Conservation (phyloP, 805 yeast genomes). For the Candida coquimbonensis region DNA sequence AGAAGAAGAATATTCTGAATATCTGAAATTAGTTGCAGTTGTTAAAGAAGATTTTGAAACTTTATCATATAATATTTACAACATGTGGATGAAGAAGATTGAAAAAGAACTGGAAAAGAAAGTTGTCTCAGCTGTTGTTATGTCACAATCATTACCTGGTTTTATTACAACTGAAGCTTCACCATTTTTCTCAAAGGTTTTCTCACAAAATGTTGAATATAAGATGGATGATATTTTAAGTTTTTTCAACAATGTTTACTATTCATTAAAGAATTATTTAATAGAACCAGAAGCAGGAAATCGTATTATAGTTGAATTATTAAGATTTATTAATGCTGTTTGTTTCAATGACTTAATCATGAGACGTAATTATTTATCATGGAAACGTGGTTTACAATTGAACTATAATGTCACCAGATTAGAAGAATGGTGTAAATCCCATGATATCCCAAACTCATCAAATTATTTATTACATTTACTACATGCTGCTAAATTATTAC, state of each 20-base stretch:
- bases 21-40: conserved; percentile 79
- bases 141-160: conserved; percentile 94
- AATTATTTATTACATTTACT: conserved; percentile 77
- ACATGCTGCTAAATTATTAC: conserved; percentile 90
- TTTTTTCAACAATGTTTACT: conserved; percentile 81
- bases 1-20: conserved; percentile 83
- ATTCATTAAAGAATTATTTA: conserved; percentile 89
- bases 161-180: conserved; percentile 79
- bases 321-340: conserved; percentile 82
- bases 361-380: conserved; percentile 89
- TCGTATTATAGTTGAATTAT: conserved; percentile 75
- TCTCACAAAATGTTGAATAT: conserved; percentile 61
- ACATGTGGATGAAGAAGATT: conserved; percentile 94
- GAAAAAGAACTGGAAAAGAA: conserved; percentile 86
- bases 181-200: conserved; percentile 78
- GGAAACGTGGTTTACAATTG: conserved; percentile 97
- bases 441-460: conserved; percentile 82
- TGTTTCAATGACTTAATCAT: conserved; percentile 93
- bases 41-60: conserved; percentile 93
- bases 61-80: conserved; percentile 86
- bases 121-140: conserved; percentile 90
- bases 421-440: conserved; percentile 98
- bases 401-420: conserved; percentile 93
- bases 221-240: conserved; percentile 93
- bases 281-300: conserved; percentile 80